Percentiles rank a stretch among this genome's conserved stretches.
Evolutionary conservation across 1,284 basidiomycete genomes (phyloP).

Genomic region (Ustilago hordei): DNA sequence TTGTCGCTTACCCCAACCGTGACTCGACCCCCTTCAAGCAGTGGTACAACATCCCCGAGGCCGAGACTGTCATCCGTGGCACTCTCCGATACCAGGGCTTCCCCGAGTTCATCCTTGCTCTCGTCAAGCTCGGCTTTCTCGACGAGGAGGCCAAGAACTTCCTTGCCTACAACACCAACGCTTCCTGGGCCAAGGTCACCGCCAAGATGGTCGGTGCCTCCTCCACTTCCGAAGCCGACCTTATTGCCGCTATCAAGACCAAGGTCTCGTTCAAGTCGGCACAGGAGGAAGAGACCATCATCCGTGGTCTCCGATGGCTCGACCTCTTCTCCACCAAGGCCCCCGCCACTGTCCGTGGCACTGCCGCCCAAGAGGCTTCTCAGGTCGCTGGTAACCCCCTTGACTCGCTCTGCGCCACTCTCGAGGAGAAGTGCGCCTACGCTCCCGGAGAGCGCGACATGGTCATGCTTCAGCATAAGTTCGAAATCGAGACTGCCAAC

Average conservation of each 20-base stretch:
- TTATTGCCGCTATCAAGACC: constrained; percentile 56
- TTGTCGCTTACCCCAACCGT: constrained; percentile 97
- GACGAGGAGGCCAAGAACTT: constrained; percentile 82
- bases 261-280: constrained; percentile 57
- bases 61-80: constrained; percentile 90
- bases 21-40: constrained; percentile 88
- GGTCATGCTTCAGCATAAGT: constrained; percentile 95
- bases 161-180: constrained; percentile 68
- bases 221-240: constrained; percentile 73
- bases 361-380: constrained; percentile 74
- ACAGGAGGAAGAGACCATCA: constrained; percentile 57
- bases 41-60: constrained; percentile 91
- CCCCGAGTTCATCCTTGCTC: constrained; percentile 92
- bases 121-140: constrained; percentile 90
- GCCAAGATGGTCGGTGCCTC: constrained; percentile 82
- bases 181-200: constrained; percentile 77
- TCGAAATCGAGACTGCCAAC: constrained; percentile 56
- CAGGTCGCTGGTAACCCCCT: constrained; percentile 83
- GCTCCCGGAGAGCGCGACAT: constrained; percentile 91
- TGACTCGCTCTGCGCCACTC: constrained; percentile 90
- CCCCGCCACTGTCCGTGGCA: constrained; percentile 70
- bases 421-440: constrained; percentile 94
- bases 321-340: constrained; percentile 81
- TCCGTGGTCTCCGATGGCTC: constrained; percentile 80
- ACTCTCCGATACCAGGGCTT: constrained; percentile 97